A percentile compares a stretch with the other conserved stretches of the same genome.
These are phyloP conservation scores for Teratosphaeriaceae sp. DNA, from an alignment of 2,329 filamentous ascomycete species.

Conservation along the genomic window DNA sequence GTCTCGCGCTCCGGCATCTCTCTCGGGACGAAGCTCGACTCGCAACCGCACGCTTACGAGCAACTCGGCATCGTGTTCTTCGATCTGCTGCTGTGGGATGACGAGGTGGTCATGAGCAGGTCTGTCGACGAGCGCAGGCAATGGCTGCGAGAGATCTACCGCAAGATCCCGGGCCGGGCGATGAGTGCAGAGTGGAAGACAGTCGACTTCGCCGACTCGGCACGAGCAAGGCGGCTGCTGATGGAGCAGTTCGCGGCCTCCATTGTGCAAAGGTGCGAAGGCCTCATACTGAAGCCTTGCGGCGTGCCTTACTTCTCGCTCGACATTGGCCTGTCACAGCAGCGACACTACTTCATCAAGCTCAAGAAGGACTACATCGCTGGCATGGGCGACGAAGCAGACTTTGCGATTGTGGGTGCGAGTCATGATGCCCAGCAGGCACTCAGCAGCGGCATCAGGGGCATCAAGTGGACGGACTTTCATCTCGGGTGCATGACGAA, in stretches of 20 bases:
- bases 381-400: conserved; percentile 72
- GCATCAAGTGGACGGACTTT: conserved; percentile 66
- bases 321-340: conserved; percentile 8
- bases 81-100: conserved; percentile 52
- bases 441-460: conserved; percentile 44
- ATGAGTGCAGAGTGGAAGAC: conserved; percentile 60
- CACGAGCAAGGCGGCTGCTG: conserved; percentile 48
- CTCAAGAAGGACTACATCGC: conserved; percentile 81
- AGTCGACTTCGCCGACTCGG: conserved; percentile 55
- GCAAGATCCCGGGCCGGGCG: conserved; percentile 53
- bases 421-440: conserved; percentile 62
- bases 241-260: conserved; percentile 60
- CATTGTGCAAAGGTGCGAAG: conserved; percentile 64
- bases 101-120: conserved; percentile 45
- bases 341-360: conserved; percentile 56
- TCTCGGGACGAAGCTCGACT: conserved; percentile 63
- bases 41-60: conserved; percentile 49
- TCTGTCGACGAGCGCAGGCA: conserved; percentile 55
- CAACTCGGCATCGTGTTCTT: conserved; percentile 57
- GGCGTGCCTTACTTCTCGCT: conserved; percentile 66
- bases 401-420: conserved; percentile 73
- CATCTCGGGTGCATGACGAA: conserved; percentile 71
- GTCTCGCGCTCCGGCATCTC: conserved; percentile 65
- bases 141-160: conserved; percentile 52
- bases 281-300: conserved; percentile 69